phyloP scores from a whole-genome alignment of 192 early-diverging fungal species.

The Linnemannia exigua region DNA sequence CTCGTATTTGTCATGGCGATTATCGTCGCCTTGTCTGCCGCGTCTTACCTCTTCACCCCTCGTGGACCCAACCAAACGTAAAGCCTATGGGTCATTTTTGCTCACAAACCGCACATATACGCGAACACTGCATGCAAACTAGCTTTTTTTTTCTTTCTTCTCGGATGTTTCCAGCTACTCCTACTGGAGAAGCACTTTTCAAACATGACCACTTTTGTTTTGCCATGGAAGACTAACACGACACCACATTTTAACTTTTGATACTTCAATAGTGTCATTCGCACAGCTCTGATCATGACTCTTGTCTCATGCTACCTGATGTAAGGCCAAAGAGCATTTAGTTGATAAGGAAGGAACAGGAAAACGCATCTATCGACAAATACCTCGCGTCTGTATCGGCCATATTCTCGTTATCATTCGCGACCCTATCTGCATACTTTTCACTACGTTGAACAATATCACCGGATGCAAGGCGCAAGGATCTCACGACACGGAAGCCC shows the following conservation, averaged over 20 bases:
- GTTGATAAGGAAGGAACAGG: no score
- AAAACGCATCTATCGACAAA: no score
- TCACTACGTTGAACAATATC: no score
- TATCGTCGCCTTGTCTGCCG: slow-evolving; percentile 55
- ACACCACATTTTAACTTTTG: background rate
- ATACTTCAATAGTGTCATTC: slow-evolving; percentile 60
- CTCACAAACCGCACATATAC: background rate
- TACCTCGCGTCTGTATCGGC: no score
- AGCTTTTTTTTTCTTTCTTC: background rate
- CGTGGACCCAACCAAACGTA: slow-evolving; percentile 76
- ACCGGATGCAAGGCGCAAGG: no score
- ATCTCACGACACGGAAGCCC: no score
- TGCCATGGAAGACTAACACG: no score
- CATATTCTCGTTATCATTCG: no score
- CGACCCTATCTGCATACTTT: no score
- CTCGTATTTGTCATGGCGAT: slow-evolving; percentile 70
- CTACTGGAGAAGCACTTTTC: no score
- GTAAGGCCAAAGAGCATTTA: slow-evolving; percentile 56
- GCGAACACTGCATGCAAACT: background rate
- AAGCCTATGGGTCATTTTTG: background rate
- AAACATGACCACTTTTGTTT: no score
- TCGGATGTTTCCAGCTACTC: background rate
- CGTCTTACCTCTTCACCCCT: slow-evolving; percentile 68
- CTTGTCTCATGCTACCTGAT: slow-evolving; percentile 72
- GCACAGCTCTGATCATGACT: slow-evolving; percentile 71